These are phyloP conservation scores for Xylaria sp. DNA, from an alignment of 2,329 filamentous ascomycete genomes.

Conservation along the genomic window DNA sequence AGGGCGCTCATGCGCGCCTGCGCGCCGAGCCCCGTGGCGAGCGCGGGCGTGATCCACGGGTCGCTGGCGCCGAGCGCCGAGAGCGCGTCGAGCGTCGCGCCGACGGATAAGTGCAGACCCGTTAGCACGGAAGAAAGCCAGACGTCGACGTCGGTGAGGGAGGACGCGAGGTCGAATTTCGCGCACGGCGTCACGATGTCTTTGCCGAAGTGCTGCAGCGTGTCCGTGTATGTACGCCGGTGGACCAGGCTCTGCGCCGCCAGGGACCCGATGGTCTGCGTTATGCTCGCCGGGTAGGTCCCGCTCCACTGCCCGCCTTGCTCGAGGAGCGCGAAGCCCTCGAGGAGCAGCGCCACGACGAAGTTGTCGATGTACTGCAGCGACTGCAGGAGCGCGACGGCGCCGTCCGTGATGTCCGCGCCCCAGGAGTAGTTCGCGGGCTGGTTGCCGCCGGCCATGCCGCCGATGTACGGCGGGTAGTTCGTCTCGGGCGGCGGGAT, in stretches of 20 bases:
- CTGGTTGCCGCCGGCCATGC: slow-evolving; percentile 52
- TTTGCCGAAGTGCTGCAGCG: slow-evolving; percentile 51
- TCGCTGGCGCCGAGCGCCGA: slow-evolving; percentile 47
- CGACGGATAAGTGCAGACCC: slow-evolving; percentile 49
- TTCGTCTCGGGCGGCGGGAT: slow-evolving; percentile 45
- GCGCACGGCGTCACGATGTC: slow-evolving; percentile 44
- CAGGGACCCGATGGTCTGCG: slow-evolving; percentile 49
- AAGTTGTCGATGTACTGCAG: slow-evolving; percentile 51
- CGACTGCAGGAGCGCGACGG: slow-evolving; percentile 44
- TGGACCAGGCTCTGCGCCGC: slow-evolving; percentile 53
- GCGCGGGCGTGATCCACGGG: slow-evolving; percentile 50
- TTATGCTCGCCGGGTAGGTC: slow-evolving; percentile 50
- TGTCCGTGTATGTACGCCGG: slow-evolving; percentile 50
- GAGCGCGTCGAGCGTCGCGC: slow-evolving; percentile 48
- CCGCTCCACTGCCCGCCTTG: slow-evolving; percentile 47
- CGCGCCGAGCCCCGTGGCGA: slow-evolving; percentile 50
- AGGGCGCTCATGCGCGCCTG: slow-evolving; percentile 52
- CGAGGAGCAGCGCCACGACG: slow-evolving; percentile 49
- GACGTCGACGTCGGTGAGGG: slow-evolving; percentile 42
- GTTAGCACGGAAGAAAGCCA: slow-evolving; percentile 46
- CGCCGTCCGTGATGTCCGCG: slow-evolving; percentile 46
- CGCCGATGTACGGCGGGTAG: slow-evolving; percentile 46
- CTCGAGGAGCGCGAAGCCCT: slow-evolving; percentile 47
- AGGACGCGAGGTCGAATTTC: slow-evolving; percentile 41
- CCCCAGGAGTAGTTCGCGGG: slow-evolving; percentile 52